Evolutionary conservation across 495 filamentous ascomycete genomes (phyloP), one percentile per base, ranked within the genome.

Genomic region (Neurospora terricola): DNA sequence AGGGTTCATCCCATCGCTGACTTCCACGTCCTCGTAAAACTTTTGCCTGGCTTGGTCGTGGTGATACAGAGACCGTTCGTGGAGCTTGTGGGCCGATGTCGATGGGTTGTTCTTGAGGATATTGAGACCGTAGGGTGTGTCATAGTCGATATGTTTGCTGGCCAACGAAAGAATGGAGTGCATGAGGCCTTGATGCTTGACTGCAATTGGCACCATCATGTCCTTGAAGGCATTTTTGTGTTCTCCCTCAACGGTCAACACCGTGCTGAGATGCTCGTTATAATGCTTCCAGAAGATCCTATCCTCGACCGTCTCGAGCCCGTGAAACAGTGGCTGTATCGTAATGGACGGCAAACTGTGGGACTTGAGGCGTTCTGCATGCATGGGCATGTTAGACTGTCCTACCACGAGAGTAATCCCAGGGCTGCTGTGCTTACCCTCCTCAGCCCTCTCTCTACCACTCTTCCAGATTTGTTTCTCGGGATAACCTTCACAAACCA

Each of bases 401-500:
- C 54, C 54, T 34, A 18, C 54, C 54, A 36, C 6, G 54, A 16
- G 54, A 7, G 54, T 34, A 34, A 8, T 66, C 30, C 11, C 48
- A 40, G 21, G 66, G 66, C 12, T 72, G 23, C 21, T 62, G 27
- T 45, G 69, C 62, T 78, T 86, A 94, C 91, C 91, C 86, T 93
- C 88, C 81, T 92, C 90, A 45, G 87, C 84, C 76, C 87, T 91
- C 80, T 94, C 91, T 79, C 88, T 91, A 36, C 93, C 93, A 77
- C 91, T 93, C 79, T 90, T 92, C 94, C 94, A 97, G 69, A 93
- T 87, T 70, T 92, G 91, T 79, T 92, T 93, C 70, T 93, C 91
- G n/a, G 91, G 93, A 78, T 97, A 97, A 16, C 94, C 94, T 83
- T 97, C 94, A 78, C 94, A 97, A 12, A 93, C 89, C 62, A 97